These are phyloP conservation scores for Copromyces sp. DNA, from an alignment of 495 filamentous ascomycete species.

Conservation along the genomic window DNA sequence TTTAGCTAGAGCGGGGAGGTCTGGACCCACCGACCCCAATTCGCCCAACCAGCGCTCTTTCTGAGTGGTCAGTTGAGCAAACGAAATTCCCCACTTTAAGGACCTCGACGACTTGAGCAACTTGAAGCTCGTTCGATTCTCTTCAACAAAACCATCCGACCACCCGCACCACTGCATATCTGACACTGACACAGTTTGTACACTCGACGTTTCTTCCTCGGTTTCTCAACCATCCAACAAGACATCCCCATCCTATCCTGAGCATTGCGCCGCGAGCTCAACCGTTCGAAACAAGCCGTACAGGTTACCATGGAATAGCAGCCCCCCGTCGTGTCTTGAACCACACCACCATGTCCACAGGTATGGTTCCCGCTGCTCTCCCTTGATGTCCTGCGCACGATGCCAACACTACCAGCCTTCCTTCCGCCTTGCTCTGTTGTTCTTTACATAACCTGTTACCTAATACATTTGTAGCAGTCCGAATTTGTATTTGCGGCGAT, in stretches of 20 bases:
- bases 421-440: background rate
- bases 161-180: background rate
- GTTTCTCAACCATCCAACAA: background rate
- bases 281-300: background rate
- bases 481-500: slow-evolving; percentile 94
- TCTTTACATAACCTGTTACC: background rate
- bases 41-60: background rate
- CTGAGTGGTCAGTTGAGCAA: background rate
- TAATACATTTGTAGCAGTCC: slow-evolving; percentile 43
- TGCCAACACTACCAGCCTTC: background rate
- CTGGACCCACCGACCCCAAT: background rate
- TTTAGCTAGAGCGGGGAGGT: background rate
- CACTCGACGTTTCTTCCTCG: background rate
- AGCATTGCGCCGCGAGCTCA: background rate
- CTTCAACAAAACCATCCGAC: background rate
- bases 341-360: background rate
- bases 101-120: background rate
- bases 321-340: background rate
- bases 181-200: background rate
- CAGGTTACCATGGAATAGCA: background rate
- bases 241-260: background rate
- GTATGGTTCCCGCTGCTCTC: background rate
- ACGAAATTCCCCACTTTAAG: background rate
- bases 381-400: background rate
- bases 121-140: background rate